phyloP scores from a whole-genome alignment of 1,284 basidiomycete species.

The Ceratobasidium sp. region DNA sequence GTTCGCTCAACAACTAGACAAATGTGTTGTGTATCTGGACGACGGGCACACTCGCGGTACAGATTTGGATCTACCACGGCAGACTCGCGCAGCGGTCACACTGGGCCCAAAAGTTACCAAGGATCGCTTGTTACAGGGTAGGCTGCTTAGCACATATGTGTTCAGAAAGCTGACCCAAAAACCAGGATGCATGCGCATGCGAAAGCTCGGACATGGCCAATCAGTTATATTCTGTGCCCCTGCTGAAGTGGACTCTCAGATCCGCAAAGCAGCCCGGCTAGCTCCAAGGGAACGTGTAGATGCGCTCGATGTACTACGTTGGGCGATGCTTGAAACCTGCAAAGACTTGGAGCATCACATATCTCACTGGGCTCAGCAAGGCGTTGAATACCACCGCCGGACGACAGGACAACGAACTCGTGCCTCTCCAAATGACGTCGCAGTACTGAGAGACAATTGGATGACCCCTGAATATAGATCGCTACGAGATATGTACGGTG shows the following conservation, averaged over 20 bases:
- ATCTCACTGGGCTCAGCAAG: conserved; percentile 59
- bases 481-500: conserved; percentile 60
- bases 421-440: background rate
- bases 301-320: conserved; percentile 35
- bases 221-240: conserved; percentile 67
- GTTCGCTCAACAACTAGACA: conserved; percentile 61
- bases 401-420: conserved; percentile 53
- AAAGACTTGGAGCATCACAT: conserved; percentile 33
- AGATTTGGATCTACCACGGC: conserved; percentile 65
- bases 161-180: background rate
- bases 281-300: background rate
- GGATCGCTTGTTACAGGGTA: conserved; percentile 68
- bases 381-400: conserved; percentile 60
- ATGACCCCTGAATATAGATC: conserved; percentile 60
- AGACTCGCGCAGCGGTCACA: conserved; percentile 66
- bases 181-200: conserved; percentile 66
- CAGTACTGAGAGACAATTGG: conserved; percentile 56
- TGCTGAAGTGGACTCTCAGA: conserved; percentile 61
- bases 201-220: conserved; percentile 65
- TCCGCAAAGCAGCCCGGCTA: conserved; percentile 54
- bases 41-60: conserved; percentile 72
- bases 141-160: conserved; percentile 44
- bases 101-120: conserved; percentile 69
- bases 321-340: conserved; percentile 46
- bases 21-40: conserved; percentile 68